A percentile compares a stretch with the other conserved stretches of the same genome.
Conservation (phyloP, 2,329 filamentous ascomycete species). For the Diaporthe humulicola region DNA sequence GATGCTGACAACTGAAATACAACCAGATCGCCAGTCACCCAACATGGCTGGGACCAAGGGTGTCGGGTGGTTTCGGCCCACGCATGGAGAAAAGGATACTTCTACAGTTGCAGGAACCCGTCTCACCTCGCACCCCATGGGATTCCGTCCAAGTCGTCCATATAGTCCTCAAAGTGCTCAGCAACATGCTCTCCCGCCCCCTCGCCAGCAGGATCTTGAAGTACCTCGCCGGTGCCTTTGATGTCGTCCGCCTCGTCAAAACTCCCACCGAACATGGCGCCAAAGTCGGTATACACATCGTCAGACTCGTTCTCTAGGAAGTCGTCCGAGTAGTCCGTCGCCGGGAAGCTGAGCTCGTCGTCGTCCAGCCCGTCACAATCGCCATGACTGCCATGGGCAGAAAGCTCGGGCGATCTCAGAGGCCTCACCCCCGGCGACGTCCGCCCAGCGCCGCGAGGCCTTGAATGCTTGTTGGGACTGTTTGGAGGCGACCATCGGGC, state of each 20-base stretch:
- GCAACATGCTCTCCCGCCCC: background rate
- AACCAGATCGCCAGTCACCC: background rate
- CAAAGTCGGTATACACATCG: conserved; percentile 68
- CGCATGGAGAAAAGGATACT: background rate
- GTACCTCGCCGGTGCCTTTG: conserved; percentile 44
- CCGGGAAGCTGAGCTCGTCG: conserved; percentile 61
- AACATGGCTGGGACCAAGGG: background rate
- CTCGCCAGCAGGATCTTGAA: background rate
- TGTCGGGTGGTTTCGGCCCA: background rate
- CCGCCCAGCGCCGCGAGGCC: background rate
- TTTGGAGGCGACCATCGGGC: conserved; percentile 19
- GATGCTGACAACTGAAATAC: background rate
- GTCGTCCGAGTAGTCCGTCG: conserved; percentile 57
- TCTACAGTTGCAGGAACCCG: background rate
- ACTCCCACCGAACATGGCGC: conserved; percentile 60
- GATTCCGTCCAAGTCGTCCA: conserved; percentile 69
- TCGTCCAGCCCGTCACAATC: conserved; percentile 52
- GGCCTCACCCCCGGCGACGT: conserved; percentile 42
- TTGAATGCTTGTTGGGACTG: conserved; percentile 13
- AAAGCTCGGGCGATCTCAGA: conserved; percentile 53
- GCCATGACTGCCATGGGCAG: conserved; percentile 41
- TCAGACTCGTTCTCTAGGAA: conserved; percentile 61
- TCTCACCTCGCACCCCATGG: conserved; percentile 56
- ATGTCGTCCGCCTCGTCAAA: conserved; percentile 48
- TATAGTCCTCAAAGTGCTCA: conserved; percentile 65